Conservation (phyloP, 768 basidiomycete species). For the Lactarius hatsudake region DNA sequence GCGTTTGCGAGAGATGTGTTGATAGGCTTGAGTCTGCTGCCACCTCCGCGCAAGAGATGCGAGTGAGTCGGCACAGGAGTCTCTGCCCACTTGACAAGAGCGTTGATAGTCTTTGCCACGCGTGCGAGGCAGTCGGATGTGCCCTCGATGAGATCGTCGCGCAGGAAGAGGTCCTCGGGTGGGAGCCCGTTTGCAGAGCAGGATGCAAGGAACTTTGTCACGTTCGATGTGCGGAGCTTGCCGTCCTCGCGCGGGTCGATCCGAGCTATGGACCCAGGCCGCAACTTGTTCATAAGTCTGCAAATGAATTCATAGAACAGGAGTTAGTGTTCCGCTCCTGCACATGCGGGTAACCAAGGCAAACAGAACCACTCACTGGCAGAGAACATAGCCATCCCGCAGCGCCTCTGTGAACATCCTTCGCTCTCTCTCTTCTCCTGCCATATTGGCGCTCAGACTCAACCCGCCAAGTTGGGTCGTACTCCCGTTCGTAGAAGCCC, state of each 20-base stretch:
- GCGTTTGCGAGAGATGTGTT: constrained; percentile 34
- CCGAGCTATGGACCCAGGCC: constrained; percentile 55
- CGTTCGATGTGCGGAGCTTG: constrained; percentile 62
- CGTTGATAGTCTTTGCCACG: constrained; percentile 71
- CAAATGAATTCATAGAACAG: constrained; percentile 29
- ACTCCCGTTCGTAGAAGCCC: constrained; percentile 42
- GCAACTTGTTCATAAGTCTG: constrained; percentile 79
- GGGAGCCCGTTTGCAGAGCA: constrained; percentile 65
- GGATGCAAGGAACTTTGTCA: constrained; percentile 74
- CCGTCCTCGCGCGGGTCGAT: constrained; percentile 69
- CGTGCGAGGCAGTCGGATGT: constrained; percentile 61
- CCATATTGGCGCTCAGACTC: constrained; percentile 42
- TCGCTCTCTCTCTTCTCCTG: constrained; percentile 75
- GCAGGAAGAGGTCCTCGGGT: constrained; percentile 61
- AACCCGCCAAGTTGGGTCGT: constrained; percentile 37
- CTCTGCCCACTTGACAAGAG: constrained; percentile 63
- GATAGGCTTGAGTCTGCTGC: constrained; percentile 31
- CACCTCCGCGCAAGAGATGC: constrained; percentile 44
- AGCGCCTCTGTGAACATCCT: constrained; percentile 71
- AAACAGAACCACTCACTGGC: constrained; percentile 64
- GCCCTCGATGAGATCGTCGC: constrained; percentile 64
- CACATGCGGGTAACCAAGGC: constrained; percentile 11
- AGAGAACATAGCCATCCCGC: constrained; percentile 81
- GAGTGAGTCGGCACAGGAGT: constrained; percentile 45
- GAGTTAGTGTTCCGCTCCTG: constrained; percentile 15